Base-by-base conservation (phyloP, 805 yeast genomes). In the Yueomyces sp. region DNA sequence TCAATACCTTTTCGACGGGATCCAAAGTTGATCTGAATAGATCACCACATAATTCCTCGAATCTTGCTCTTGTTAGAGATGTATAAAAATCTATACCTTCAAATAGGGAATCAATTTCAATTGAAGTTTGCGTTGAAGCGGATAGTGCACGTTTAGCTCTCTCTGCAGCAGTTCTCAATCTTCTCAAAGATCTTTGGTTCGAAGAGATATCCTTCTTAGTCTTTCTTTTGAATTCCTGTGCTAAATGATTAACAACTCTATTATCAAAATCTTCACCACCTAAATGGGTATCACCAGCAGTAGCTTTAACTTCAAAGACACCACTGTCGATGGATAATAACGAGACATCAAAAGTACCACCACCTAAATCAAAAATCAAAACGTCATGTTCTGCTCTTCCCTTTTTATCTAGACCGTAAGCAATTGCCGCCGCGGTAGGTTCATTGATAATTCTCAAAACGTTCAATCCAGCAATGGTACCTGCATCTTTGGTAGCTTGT, bases 401-500 rank as follows among this genome's bases (percentile, higher is more conserved):
- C 53, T 70, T 70, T 72, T 78, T 77, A 53, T 82, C 88, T 49
- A 87, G 76, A 71, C 95, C 95, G 73, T 86, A 86, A 54, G 95
- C 95, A 69, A 85, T 84, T 52, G 95, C 95, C 53, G 95, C 95
- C 43, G 95, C 95, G 50, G 95, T 85, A 57, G 96, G 95, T 73
- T 86, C 96, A 71, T 86, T 86, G 59, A 87, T 86, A 65, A 86
- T 86, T 72, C 96, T 81, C 67, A 84, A 75, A 49, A 86, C 95
- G 68, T 86, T 86, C 66, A 86, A 74, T 60, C 96, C 96, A 47
- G 96, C 90, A 76, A 87, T 87, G 55, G 80, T 70, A 73, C 95
- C 96, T 47, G 96, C 95, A 66, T 87, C 95, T 74, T 87, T 86
- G 60, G 96, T 86, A 49, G 95, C 96, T 72, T 87, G 95, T 73